Evolutionary conservation across 1,139 yeast genomes (phyloP).

Genomic region (Scheffersomyces insectosa): DNA sequence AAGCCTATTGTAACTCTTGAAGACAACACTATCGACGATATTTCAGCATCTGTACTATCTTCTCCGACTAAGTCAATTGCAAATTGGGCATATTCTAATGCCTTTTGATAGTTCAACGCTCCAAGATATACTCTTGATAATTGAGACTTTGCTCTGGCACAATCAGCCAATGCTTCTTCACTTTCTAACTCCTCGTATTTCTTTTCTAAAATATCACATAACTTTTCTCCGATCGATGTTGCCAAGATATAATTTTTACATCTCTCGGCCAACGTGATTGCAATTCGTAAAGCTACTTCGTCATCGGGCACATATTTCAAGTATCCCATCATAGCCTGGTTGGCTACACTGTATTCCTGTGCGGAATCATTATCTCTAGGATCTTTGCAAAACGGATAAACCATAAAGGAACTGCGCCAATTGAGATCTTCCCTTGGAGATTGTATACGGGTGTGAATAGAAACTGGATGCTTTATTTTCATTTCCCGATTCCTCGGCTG

Average conservation of each 20-base stretch:
- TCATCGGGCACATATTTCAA: slow-evolving; percentile 68
- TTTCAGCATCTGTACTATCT: slow-evolving; percentile 15
- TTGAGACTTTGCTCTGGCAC: slow-evolving; percentile 64
- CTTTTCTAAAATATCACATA: slow-evolving; percentile 54
- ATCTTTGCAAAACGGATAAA: slow-evolving; percentile 51
- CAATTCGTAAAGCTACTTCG: slow-evolving; percentile 59
- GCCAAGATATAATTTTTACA: slow-evolving; percentile 62
- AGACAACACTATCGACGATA: slow-evolving; percentile 43
- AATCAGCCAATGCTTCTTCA: slow-evolving; percentile 46
- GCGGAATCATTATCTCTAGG: slow-evolving; percentile 57
- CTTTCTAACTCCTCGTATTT: slow-evolving; percentile 60
- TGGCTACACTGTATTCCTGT: slow-evolving; percentile 67
- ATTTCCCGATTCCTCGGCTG: slow-evolving; percentile 62
- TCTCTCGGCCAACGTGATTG: slow-evolving; percentile 67
- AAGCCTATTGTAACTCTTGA: slow-evolving; percentile 71
- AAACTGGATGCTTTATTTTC: slow-evolving; percentile 49
- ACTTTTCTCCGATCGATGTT: slow-evolving; percentile 42
- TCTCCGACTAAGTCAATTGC: slow-evolving; percentile 52
- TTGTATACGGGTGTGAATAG: slow-evolving; percentile 74
- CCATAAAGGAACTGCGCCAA: slow-evolving; percentile 75
- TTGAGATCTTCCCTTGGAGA: slow-evolving; percentile 75
- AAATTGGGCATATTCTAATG: slow-evolving; percentile 62
- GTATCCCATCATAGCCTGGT: slow-evolving; percentile 72
- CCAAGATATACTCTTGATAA: slow-evolving; percentile 73
- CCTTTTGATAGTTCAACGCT: slow-evolving; percentile 48